phyloP scores from a whole-genome alignment of 352 stramenopile species.

The Phytophthora brassicae region DNA sequence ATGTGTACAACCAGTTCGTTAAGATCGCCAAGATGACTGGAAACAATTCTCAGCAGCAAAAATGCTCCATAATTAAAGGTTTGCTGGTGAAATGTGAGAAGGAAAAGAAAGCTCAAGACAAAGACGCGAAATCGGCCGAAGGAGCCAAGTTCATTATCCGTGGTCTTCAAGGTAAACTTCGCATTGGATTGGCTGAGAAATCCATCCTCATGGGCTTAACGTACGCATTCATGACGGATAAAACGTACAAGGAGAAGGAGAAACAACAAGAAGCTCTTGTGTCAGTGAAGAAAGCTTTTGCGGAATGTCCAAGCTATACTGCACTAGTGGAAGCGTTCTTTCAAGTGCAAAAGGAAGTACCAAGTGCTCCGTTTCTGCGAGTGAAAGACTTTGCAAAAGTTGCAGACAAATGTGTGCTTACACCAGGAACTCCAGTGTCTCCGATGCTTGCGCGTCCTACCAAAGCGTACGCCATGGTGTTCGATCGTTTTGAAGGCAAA shows the following conservation, averaged over 20 bases:
- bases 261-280: conserved; percentile 89
- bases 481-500: conserved; percentile 95
- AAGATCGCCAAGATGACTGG: conserved; percentile 95
- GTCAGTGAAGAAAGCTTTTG: conserved; percentile 98
- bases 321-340: conserved; percentile 91
- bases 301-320: conserved; percentile 97
- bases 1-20: conserved; percentile 90
- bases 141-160: conserved; percentile 98
- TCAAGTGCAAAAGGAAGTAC: conserved; percentile 45
- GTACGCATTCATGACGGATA: conserved; percentile 93
- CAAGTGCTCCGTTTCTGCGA: conserved; percentile 45
- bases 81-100: conserved; percentile 94
- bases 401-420: conserved; percentile 87
- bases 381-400: conserved; percentile 64
- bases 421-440: conserved; percentile 95
- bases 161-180: conserved; percentile 97
- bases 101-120: conserved; percentile 56
- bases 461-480: conserved; percentile 96
- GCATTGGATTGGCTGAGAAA: conserved; percentile 96
- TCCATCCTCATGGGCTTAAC: conserved; percentile 97
- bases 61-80: conserved; percentile 97
- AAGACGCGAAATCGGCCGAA: conserved; percentile 73
- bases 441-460: conserved; percentile 99
- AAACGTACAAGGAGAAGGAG: conserved; percentile 78
- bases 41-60: conserved; percentile 96